Evolutionary conservation across 768 basidiomycete genomes (phyloP).

Genomic region (Suillus fuscotomentosus): DNA sequence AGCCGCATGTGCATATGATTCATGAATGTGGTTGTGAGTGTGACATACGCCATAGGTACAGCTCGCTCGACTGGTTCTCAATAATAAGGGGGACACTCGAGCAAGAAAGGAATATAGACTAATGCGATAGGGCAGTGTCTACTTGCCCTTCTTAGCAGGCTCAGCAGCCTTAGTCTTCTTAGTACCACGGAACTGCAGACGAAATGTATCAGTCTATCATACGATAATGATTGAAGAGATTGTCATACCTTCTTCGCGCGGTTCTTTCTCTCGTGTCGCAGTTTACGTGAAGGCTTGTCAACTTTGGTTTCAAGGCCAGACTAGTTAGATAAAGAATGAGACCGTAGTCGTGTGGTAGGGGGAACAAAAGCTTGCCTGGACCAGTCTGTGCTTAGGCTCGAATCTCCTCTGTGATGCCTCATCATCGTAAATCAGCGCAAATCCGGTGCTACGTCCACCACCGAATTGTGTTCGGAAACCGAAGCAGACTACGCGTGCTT

Average conservation of each 20-base stretch:
- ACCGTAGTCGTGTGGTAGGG: not conserved
- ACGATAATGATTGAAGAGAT: not conserved
- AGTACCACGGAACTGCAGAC: conserved; percentile 82
- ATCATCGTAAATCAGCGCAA: conserved; percentile 96
- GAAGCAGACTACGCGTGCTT: conserved; percentile 87
- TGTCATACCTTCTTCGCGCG: conserved; percentile 91
- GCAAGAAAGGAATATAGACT: conserved; percentile 14
- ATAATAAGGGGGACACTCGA: conserved; percentile 24
- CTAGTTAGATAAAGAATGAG: conserved; percentile 35
- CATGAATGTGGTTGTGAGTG: conserved; percentile 18
- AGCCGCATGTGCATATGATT: conserved; percentile 27
- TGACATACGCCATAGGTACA: conserved; percentile 45
- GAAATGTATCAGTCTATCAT: conserved; percentile 13
- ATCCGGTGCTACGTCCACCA: conserved; percentile 97
- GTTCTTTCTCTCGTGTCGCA: conserved; percentile 99
- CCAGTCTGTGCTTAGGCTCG: conserved; percentile 93
- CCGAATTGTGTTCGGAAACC: conserved; percentile 96
- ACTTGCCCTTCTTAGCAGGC: conserved; percentile 91
- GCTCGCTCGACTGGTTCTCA: conserved; percentile 34
- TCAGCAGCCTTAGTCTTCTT: conserved; percentile 94
- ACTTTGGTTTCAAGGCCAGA: conserved; percentile 72
- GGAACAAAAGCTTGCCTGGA: conserved; percentile 66
- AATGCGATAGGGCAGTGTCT: conserved; percentile 34
- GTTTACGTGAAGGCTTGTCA: conserved; percentile 91
- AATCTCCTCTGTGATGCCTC: conserved; percentile 95